These are phyloP conservation scores for Kazachstania martiniae DNA, from an alignment of 805 yeast species.

Conservation along the genomic window DNA sequence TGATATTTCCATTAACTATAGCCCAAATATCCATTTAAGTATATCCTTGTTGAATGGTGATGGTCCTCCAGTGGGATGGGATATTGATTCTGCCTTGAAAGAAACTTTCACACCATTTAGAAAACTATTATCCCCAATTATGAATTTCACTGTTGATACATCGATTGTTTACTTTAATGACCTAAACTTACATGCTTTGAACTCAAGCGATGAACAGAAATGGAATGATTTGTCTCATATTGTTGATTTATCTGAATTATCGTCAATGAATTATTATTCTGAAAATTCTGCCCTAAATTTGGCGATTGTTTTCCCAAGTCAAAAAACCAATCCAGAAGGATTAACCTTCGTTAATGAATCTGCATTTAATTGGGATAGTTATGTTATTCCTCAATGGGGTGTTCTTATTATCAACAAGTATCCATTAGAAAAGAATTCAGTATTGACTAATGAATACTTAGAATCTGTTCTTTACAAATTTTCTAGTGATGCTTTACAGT, in stretches of 20 bases:
- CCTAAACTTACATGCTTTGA: constrained; percentile 24
- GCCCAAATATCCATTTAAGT: constrained; percentile 65
- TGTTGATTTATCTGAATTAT: constrained; percentile 68
- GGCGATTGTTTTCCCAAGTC: constrained; percentile 34
- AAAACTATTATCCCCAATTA: constrained; percentile 38
- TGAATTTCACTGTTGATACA: constrained; percentile 68
- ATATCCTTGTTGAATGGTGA: constrained; percentile 65
- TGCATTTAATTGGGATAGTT: constrained; percentile 26
- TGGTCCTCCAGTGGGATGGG: constrained; percentile 63
- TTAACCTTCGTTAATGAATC: constrained; percentile 24
- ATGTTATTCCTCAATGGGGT: constrained; percentile 84
- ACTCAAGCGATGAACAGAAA: constrained; percentile 7
- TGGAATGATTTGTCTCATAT: constrained; percentile 52
- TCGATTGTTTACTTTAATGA: constrained; percentile 57
- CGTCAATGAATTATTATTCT: constrained; percentile 41
- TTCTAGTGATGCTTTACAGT: constrained; percentile 60
- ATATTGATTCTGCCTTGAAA: constrained; percentile 44
- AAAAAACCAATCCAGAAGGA: constrained; percentile 28
- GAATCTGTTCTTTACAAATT: constrained; percentile 54
- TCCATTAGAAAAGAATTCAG: constrained; percentile 19
- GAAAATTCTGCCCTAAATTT: constrained; percentile 64
- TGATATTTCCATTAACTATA: constrained; percentile 26
- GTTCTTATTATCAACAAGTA: constrained; percentile 37
- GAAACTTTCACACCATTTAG: constrained; percentile 46
- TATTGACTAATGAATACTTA: constrained; percentile 36